Evolutionary conservation across 2,329 filamentous ascomycete genomes (phyloP).

Genomic region (Epichloe scottii): DNA sequence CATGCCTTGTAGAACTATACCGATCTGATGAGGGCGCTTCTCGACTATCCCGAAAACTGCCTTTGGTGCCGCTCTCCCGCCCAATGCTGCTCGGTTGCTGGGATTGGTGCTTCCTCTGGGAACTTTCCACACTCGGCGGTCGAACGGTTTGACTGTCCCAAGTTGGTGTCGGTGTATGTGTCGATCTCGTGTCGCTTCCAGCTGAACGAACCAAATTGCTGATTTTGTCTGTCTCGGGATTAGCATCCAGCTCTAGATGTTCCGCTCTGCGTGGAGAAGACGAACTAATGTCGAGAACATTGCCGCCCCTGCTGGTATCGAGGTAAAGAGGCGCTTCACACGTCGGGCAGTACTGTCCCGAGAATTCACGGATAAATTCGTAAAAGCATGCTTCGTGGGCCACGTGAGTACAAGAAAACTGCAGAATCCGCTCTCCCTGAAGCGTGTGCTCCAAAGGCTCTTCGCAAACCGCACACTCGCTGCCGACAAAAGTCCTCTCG

Average conservation of each 20-base stretch:
- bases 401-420: slow-evolving; percentile 94
- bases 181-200: slow-evolving; percentile 47
- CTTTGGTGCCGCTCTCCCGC: slow-evolving; percentile 23
- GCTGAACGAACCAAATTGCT: slow-evolving; percentile 83
- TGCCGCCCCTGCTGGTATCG: slow-evolving; percentile 85
- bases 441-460: slow-evolving; percentile 93
- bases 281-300: slow-evolving; percentile 79
- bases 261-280: slow-evolving; percentile 10
- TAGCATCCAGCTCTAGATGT: slow-evolving; percentile 14
- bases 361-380: slow-evolving; percentile 91
- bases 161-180: slow-evolving; percentile 42
- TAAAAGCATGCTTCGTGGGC: slow-evolving; percentile 98
- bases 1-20: slow-evolving; percentile 42
- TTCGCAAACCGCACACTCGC: slow-evolving; percentile 90
- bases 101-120: slow-evolving; percentile 23
- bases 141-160: slow-evolving; percentile 56
- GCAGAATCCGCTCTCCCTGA: slow-evolving; percentile 82
- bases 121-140: slow-evolving; percentile 36
- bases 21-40: slow-evolving; percentile 34
- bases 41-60: slow-evolving; percentile 35
- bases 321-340: slow-evolving; percentile 86
- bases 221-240: slow-evolving; percentile 62
- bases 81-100: slow-evolving; percentile 16
- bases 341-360: slow-evolving; percentile 85
- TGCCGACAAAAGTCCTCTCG: slow-evolving; percentile 90